These are phyloP conservation scores for Ogataea siamensis DNA, from an alignment of 805 yeast genomes.

Conservation along the genomic window DNA sequence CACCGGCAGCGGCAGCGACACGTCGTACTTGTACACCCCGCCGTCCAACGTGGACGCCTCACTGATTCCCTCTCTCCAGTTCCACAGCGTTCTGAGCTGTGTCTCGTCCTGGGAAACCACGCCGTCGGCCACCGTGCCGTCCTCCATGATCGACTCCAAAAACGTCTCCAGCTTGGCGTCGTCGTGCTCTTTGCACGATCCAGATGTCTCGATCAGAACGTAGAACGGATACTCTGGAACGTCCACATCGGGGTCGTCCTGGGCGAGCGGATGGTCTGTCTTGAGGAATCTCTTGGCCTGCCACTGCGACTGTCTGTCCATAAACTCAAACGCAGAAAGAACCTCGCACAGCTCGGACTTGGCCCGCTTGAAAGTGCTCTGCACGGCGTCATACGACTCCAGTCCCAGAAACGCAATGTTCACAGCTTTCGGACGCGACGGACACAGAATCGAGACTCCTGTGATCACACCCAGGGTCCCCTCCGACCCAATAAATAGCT, in stretches of 20 bases:
- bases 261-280: slow-evolving; percentile 63
- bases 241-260: slow-evolving; percentile 43
- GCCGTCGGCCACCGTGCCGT: slow-evolving; percentile 85
- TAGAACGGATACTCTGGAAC: slow-evolving; percentile 75
- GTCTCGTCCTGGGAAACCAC: slow-evolving; percentile 94
- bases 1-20: slow-evolving; percentile 80
- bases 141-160: slow-evolving; percentile 80
- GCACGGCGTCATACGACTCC: slow-evolving; percentile 79
- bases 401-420: slow-evolving; percentile 89
- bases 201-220: slow-evolving; percentile 92
- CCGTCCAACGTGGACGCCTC: slow-evolving; percentile 85
- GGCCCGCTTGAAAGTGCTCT: slow-evolving; percentile 74
- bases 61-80: slow-evolving; percentile 93
- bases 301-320: slow-evolving; percentile 73
- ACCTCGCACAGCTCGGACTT: slow-evolving; percentile 78
- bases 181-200: slow-evolving; percentile 91
- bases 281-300: slow-evolving; percentile 62
- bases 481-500: slow-evolving; percentile 89
- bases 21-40: slow-evolving; percentile 97
- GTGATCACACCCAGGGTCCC: slow-evolving; percentile 91
- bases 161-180: slow-evolving; percentile 84
- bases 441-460: slow-evolving; percentile 85
- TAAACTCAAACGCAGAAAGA: slow-evolving; percentile 88
- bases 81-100: slow-evolving; percentile 81
- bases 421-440: slow-evolving; percentile 79